Conservation (phyloP, 1,284 basidiomycete species). For the Cystobasidiaceae sp. region DNA sequence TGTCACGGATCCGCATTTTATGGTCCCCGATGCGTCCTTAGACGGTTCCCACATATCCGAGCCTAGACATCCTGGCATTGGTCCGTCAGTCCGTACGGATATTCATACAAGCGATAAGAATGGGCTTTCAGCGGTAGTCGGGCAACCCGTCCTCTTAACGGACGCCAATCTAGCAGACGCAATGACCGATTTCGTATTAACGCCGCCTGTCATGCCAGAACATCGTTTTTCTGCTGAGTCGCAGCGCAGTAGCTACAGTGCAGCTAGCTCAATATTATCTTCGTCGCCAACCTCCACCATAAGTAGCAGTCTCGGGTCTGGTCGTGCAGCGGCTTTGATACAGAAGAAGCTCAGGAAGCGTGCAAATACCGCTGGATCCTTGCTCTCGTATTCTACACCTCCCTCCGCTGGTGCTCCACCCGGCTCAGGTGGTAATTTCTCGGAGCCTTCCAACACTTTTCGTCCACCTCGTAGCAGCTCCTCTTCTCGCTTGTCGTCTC, state of each 20-base stretch:
- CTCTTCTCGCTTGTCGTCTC: no score
- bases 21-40: no score
- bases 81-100: no score
- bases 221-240: slow-evolving; percentile 1
- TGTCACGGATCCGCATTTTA: slow-evolving; percentile 1
- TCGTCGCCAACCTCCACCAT: slow-evolving; percentile 1
- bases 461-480: no score
- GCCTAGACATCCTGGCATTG: no score
- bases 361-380: slow-evolving; percentile 7
- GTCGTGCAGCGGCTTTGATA: background rate
- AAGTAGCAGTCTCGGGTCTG: no score
- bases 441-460: no score
- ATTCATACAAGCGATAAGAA: no score
- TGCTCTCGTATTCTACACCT: slow-evolving; percentile 3
- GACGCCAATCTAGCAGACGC: slow-evolving; percentile 13
- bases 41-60: no score
- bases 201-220: background rate
- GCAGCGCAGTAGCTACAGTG: background rate
- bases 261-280: background rate
- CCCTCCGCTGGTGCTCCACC: no score
- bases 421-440: no score
- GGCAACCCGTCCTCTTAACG: background rate
- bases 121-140: background rate
- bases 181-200: background rate
- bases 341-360: slow-evolving; percentile 14